phyloP scores from a whole-genome alignment of 2,329 filamentous ascomycete species.

The Thelonectria olida region DNA sequence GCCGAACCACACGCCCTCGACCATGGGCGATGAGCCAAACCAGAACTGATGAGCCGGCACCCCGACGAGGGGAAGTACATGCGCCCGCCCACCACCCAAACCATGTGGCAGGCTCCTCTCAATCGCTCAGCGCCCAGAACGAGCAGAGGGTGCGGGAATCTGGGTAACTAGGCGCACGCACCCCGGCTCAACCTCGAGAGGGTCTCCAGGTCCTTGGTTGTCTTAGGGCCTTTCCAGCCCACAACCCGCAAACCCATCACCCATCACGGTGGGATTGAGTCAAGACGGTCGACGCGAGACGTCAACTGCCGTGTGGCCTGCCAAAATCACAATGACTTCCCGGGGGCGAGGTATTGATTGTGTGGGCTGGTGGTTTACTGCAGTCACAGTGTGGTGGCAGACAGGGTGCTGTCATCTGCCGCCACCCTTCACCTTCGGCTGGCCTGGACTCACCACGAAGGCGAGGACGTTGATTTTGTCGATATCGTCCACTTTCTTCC shows the following conservation, averaged over 20 bases:
- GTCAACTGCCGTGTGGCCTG: not conserved
- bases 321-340: slow-evolving; percentile 2
- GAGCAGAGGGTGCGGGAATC: not conserved
- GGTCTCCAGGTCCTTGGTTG: not conserved
- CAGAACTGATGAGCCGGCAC: not conserved
- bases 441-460: slow-evolving; percentile 33
- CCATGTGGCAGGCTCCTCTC: slow-evolving; percentile 2
- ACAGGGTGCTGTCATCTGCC: slow-evolving; percentile 16
- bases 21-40: not conserved
- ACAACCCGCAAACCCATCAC: slow-evolving; percentile 4
- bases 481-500: slow-evolving; percentile 38
- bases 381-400: slow-evolving; percentile 11
- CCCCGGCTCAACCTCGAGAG: not conserved
- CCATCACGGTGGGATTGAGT: not conserved
- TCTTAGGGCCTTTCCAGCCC: slow-evolving; percentile 1
- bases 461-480: slow-evolving; percentile 28
- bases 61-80: not conserved
- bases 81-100: not conserved
- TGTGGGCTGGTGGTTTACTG: slow-evolving; percentile 8
- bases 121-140: not conserved
- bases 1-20: slow-evolving; percentile 1
- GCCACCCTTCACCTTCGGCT: slow-evolving; percentile 22
- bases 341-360: slow-evolving; percentile 1
- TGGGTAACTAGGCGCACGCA: not conserved
- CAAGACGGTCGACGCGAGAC: not conserved